Evolutionary conservation across 208 protist species (phyloP).

Genomic region (Leishmania braziliensis): DNA sequence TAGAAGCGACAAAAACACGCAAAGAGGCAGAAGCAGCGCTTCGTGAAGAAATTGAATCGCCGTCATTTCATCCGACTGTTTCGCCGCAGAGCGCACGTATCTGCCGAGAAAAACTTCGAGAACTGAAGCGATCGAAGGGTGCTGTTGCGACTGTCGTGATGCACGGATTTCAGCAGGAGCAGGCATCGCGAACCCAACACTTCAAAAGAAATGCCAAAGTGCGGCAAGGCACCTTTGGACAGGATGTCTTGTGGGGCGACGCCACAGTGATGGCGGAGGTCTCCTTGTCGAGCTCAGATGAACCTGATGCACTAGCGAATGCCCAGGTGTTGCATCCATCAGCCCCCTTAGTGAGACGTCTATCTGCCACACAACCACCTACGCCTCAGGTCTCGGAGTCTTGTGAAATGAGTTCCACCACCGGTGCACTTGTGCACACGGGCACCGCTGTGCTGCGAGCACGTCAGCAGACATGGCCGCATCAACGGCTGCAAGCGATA

Average conservation of each 20-base stretch:
- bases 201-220: neutral
- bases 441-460: neutral
- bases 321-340: neutral
- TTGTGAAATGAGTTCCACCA: neutral
- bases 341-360: neutral
- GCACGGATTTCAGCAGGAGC: neutral
- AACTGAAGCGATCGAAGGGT: neutral
- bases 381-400: neutral
- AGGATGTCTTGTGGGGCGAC: neutral
- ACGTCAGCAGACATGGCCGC: neutral
- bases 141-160: too few species aligned
- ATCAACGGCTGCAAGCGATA: neutral
- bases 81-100: conserved; percentile 21
- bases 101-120: conserved; percentile 22
- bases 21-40: conserved; percentile 6
- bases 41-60: conserved; percentile 14
- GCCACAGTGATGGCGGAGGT: neutral
- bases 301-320: neutral
- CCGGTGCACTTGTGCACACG: neutral
- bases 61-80: conserved; percentile 21
- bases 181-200: neutral
- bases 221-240: neutral
- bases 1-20: conserved; percentile 16
- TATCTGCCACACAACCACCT: neutral
- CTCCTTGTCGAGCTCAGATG: neutral